A percentile compares a stretch with the other conserved stretches of the same genome.
Conservation (phyloP, 139 green algal species). For the Haematococcus lacustris region DNA sequence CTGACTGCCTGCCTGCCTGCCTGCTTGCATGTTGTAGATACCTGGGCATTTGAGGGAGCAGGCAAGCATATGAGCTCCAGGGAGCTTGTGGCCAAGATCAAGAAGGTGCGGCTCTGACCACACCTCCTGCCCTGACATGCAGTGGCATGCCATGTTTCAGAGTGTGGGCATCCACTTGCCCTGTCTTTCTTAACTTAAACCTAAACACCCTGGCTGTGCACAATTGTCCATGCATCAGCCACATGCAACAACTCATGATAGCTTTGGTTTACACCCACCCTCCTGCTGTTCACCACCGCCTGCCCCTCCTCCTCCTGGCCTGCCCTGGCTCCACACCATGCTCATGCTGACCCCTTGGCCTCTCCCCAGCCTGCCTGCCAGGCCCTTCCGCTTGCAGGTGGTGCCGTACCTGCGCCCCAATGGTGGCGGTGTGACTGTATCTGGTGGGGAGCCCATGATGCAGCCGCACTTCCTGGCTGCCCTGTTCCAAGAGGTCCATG, state of each 20-base stretch:
- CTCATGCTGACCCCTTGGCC: background rate
- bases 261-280: no score
- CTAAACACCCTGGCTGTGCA: no score
- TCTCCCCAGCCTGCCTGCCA: no score
- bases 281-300: no score
- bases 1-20: background rate
- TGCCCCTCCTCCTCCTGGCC: no score
- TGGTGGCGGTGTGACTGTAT: conserved; percentile 51
- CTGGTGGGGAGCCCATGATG: conserved; percentile 58
- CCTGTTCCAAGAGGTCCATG: conserved; percentile 34
- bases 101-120: background rate
- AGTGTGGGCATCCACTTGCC: no score
- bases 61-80: background rate
- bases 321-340: background rate
- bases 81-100: background rate
- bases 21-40: conserved; percentile 6
- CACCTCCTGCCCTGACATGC: background rate
- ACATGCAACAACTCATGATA: no score
- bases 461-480: conserved; percentile 42
- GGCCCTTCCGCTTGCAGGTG: conserved; percentile 4
- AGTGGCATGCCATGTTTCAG: background rate
- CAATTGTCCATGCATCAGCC: no score
- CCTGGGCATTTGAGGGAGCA: conserved; percentile 8
- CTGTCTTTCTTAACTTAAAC: background rate
- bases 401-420: conserved; percentile 33